Conservation (phyloP, 2,329 filamentous ascomycete species). For the Lasiodiplodia hormozganensis region DNA sequence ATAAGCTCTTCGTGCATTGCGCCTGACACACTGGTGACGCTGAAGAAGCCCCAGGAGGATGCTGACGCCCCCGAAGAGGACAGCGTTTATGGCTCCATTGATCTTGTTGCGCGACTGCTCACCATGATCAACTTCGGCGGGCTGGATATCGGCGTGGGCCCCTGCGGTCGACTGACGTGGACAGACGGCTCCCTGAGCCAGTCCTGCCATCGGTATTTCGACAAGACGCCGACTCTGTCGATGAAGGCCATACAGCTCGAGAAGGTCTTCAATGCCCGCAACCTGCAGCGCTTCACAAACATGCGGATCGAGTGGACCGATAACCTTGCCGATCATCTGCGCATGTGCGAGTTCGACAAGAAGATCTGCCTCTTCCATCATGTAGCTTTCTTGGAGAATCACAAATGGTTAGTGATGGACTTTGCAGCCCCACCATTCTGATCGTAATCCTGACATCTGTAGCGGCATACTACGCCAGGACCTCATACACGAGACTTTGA, state of each 20-base stretch:
- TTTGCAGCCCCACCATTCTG: not conserved
- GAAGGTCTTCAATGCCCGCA: slow-evolving; percentile 33
- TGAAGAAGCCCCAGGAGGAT: not conserved
- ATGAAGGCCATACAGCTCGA: slow-evolving; percentile 18
- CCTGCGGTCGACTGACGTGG: not conserved
- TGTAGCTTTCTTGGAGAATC: slow-evolving; percentile 46
- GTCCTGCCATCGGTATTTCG: not conserved
- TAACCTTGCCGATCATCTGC: slow-evolving; percentile 53
- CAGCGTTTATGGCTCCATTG: not conserved
- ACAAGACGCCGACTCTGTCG: slow-evolving; percentile 5
- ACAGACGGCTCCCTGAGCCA: not conserved
- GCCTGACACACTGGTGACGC: slow-evolving; percentile 11
- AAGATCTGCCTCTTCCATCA: slow-evolving; percentile 51
- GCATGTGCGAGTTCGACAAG: slow-evolving; percentile 47
- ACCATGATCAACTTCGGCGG: slow-evolving; percentile 7
- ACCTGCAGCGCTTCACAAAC: slow-evolving; percentile 44
- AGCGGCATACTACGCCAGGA: slow-evolving; percentile 40
- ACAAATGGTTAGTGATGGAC: slow-evolving; percentile 32
- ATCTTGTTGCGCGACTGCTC: slow-evolving; percentile 13
- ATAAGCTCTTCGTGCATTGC: slow-evolving; percentile 8
- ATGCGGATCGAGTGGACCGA: slow-evolving; percentile 48
- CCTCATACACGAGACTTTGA: slow-evolving; percentile 47
- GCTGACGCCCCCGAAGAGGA: not conserved
- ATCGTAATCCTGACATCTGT: slow-evolving; percentile 17
- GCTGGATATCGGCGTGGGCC: not conserved